phyloP scores from a whole-genome alignment of 345 rosid genomes.

The Eucalyptus melliodora region DNA sequence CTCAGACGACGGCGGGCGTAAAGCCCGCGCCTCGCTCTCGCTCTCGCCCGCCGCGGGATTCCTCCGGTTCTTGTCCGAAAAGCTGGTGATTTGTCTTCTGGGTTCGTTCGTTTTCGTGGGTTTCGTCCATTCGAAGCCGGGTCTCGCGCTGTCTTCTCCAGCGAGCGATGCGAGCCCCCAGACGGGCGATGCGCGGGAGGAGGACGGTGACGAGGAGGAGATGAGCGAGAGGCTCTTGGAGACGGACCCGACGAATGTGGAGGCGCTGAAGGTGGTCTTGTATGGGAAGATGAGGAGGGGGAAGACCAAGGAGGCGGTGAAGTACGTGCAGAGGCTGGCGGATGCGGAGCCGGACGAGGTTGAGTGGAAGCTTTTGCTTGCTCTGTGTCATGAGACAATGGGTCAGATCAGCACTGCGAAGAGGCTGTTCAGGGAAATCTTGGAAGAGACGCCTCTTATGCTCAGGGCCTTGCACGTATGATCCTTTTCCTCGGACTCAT shows the following conservation, averaged over 20 bases:
- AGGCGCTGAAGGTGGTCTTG: slow-evolving; percentile 64
- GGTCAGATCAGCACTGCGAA: slow-evolving; percentile 59
- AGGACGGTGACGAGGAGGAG: slow-evolving; percentile 26
- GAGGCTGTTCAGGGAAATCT: slow-evolving; percentile 49
- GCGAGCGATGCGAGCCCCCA: neutral
- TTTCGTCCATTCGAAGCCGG: slow-evolving; percentile 22
- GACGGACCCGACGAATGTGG: slow-evolving; percentile 54
- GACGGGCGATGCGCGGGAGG: slow-evolving; percentile 6
- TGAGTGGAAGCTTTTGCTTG: slow-evolving; percentile 90
- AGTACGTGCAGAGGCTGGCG: slow-evolving; percentile 50
- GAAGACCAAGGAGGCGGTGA: slow-evolving; percentile 45
- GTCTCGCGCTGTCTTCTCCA: slow-evolving; percentile 27
- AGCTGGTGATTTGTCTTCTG: slow-evolving; percentile 29
- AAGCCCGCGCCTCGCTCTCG: slow-evolving; percentile 6
- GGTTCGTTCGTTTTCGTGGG: slow-evolving; percentile 54
- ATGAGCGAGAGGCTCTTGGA: slow-evolving; percentile 57
- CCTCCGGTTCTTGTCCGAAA: slow-evolving; percentile 10
- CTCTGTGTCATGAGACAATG: slow-evolving; percentile 74
- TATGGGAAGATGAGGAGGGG: slow-evolving; percentile 76
- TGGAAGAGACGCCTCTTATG: slow-evolving; percentile 63
- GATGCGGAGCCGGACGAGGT: slow-evolving; percentile 55
- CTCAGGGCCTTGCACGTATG: slow-evolving; percentile 88
- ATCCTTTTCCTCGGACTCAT: neutral
- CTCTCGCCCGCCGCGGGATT: slow-evolving; percentile 8
- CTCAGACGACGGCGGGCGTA: neutral